Evolutionary conservation across 2,329 filamentous ascomycete genomes (phyloP).

Genomic region (Botrytis squamosa): DNA sequence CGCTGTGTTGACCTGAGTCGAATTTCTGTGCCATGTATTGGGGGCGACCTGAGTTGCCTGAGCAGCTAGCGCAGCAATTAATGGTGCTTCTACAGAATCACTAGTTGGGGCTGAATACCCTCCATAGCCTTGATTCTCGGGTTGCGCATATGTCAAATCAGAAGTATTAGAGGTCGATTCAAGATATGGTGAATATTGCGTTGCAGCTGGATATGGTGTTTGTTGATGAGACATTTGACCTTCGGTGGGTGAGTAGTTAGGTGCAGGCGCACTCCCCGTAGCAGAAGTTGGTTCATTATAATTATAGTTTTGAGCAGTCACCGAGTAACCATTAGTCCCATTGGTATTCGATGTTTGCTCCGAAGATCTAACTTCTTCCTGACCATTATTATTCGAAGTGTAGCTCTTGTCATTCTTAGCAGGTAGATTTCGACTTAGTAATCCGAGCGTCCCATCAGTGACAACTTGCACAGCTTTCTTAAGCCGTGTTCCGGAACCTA

Average conservation of each 20-base stretch:
- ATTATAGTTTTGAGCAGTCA: constrained; percentile 20
- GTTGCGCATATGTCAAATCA: constrained; percentile 29
- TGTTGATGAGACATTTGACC: constrained; percentile 32
- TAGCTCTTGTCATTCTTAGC: constrained; percentile 42
- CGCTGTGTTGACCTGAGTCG: constrained; percentile 25
- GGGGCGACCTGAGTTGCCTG: constrained; percentile 40
- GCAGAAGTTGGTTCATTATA: constrained; percentile 24
- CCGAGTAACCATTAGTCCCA: constrained; percentile 15
- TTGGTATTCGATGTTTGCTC: constrained; percentile 12
- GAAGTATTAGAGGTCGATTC: constrained; percentile 27
- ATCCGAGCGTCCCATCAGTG: constrained; percentile 48
- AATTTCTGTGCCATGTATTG: constrained; percentile 28
- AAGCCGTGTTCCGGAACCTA: constrained; percentile 49
- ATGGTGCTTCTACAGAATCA: constrained; percentile 32
- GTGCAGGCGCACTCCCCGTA: constrained; percentile 20
- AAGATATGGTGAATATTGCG: constrained; percentile 37
- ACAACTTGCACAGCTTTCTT: constrained; percentile 50
- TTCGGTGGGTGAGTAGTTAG: constrained; percentile 28
- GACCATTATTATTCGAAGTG: background rate
- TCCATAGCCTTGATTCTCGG: constrained; percentile 24
- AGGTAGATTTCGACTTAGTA: constrained; percentile 46
- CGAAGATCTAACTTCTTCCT: constrained; percentile 22
- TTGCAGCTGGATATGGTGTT: constrained; percentile 37
- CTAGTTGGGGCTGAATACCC: constrained; percentile 10
- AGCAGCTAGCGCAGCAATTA: constrained; percentile 33